Evolutionary conservation across 208 protist species (phyloP).

Genomic region (Porcisia deanei): DNA sequence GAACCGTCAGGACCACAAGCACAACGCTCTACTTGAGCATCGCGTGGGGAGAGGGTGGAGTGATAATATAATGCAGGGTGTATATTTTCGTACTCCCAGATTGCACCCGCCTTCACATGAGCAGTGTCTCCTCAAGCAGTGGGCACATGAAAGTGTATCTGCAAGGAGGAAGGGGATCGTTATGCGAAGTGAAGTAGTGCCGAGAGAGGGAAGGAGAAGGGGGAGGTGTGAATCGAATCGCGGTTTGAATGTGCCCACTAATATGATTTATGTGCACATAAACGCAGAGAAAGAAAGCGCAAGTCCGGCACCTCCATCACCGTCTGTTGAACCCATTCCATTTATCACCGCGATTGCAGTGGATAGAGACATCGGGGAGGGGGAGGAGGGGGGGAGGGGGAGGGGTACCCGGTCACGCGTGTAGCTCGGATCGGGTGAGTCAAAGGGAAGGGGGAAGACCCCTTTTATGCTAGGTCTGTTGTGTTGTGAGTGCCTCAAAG

Average conservation of each 20-base stretch:
- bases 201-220: neutral
- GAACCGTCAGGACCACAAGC: slow-evolving; percentile 18
- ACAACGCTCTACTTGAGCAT: slow-evolving; percentile 23
- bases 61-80: neutral
- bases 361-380: neutral
- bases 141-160: neutral
- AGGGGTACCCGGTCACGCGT: neutral
- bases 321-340: neutral
- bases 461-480: neutral
- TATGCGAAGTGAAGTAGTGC: neutral
- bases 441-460: neutral
- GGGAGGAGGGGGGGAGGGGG: neutral
- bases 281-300: neutral
- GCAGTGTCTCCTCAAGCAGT: neutral
- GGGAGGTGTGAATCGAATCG: neutral
- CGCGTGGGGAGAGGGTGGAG: neutral
- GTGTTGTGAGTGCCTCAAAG: no score
- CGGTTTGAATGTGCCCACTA: neutral
- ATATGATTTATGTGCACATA: neutral
- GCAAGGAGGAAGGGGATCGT: neutral
- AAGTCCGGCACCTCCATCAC: neutral
- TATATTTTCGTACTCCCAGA: no score
- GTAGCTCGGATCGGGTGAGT: neutral
- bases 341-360: neutral
- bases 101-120: neutral